A percentile compares a stretch with the other conserved stretches of the same genome.
These are phyloP conservation scores for Phytophthora litchii DNA, from an alignment of 352 stramenopile genomes.

Conservation along the genomic window DNA sequence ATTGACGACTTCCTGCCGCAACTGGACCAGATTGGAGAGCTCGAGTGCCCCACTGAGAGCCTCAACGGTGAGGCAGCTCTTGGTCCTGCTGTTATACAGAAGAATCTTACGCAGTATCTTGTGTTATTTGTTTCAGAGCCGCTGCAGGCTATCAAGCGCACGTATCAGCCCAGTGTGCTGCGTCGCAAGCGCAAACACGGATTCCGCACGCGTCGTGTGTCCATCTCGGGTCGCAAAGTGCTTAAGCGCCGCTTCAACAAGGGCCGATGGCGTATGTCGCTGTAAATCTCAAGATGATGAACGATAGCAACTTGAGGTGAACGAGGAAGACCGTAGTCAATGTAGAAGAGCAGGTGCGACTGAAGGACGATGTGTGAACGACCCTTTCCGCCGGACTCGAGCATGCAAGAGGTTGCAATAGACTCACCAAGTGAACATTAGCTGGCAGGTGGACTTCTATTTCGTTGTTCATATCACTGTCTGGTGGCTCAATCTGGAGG, in stretches of 20 bases:
- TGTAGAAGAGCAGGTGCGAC: conserved; percentile 3
- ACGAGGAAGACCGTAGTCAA: conserved; percentile 13
- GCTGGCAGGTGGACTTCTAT: conserved; percentile 20
- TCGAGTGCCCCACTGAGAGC: conserved; percentile 53
- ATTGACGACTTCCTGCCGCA: conserved; percentile 49
- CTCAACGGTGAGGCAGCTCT: conserved; percentile 43
- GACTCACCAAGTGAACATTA: conserved; percentile 34
- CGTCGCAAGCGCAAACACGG: conserved; percentile 88
- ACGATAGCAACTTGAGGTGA: conserved; percentile 17
- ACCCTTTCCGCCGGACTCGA: conserved; percentile 1
- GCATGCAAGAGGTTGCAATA: conserved; percentile 29
- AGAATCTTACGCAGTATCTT: background rate
- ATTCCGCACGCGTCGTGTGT: conserved; percentile 79
- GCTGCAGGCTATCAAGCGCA: conserved; percentile 81
- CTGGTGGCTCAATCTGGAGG: background rate
- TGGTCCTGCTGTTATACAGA: conserved; percentile 1
- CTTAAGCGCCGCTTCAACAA: conserved; percentile 85
- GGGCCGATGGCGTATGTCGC: conserved; percentile 84
- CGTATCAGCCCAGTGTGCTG: conserved; percentile 87
- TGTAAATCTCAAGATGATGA: conserved; percentile 43
- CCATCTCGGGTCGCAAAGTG: conserved; percentile 77
- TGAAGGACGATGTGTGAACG: conserved; percentile 11
- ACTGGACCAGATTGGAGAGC: conserved; percentile 36
- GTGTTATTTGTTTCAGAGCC: conserved; percentile 46
- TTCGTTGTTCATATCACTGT: conserved; percentile 11